Conservation (phyloP, 2,329 filamentous ascomycete species). For the Myriosclerotinia scirpicola region DNA sequence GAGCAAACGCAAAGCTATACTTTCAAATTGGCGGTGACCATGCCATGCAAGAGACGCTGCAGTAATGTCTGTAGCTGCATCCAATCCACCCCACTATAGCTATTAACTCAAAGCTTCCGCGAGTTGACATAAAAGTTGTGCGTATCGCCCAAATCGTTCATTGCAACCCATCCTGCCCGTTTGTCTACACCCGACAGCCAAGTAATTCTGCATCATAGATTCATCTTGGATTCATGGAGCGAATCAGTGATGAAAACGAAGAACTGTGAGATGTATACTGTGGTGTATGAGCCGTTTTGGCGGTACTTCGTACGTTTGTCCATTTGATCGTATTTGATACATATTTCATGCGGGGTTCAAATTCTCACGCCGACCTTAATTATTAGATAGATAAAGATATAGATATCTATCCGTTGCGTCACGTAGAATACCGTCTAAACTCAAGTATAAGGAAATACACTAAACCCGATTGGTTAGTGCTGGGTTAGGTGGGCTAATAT, state of each 20-base stretch:
- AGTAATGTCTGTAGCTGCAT: not conserved
- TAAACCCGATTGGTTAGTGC: too few species aligned
- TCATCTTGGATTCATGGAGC: conserved; percentile 1
- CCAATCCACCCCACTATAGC: not conserved
- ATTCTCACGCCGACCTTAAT: not conserved
- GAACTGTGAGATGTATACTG: not conserved
- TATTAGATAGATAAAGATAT: not conserved
- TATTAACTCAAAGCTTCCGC: not conserved
- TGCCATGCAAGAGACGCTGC: conserved; percentile 4
- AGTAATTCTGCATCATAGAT: not conserved
- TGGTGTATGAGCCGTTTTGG: not conserved
- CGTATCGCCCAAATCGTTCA: conserved; percentile 8
- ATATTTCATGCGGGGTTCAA: conserved; percentile 1
- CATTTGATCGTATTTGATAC: conserved; percentile 12
- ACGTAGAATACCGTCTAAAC: too few species aligned
- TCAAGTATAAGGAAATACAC: too few species aligned
- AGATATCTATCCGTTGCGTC: conserved; percentile 10
- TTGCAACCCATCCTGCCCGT: not conserved
- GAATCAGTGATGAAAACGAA: conserved; percentile 1
- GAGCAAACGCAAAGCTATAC: not conserved
- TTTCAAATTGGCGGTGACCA: conserved; percentile 2
- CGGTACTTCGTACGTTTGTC: not conserved
- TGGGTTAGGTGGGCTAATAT: too few species aligned
- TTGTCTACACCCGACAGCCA: not conserved
- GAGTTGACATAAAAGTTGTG: not conserved